phyloP scores from a whole-genome alignment of 345 rosid species.

The Boechera stricta region DNA sequence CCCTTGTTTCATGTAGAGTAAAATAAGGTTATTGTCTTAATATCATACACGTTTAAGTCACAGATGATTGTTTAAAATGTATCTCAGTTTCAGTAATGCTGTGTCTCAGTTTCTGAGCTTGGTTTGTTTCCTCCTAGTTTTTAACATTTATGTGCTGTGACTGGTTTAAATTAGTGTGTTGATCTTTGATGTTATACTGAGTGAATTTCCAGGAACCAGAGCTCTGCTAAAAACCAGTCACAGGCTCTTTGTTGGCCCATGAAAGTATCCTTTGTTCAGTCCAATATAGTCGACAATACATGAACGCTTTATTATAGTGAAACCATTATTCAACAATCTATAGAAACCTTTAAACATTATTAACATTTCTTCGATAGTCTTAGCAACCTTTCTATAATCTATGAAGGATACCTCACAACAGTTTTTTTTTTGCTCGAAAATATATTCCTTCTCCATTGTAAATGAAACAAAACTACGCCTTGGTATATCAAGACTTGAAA shows the following conservation, averaged over 20 bases:
- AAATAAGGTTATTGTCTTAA: not conserved
- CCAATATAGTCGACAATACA: not conserved
- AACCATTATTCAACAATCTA: not conserved
- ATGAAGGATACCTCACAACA: not conserved
- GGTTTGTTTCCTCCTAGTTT: not conserved
- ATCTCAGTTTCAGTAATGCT: constrained; percentile 1
- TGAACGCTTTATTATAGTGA: not conserved
- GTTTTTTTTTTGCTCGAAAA: not conserved
- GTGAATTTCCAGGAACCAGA: constrained; percentile 15
- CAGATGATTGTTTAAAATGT: constrained; percentile 11
- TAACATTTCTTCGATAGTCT: not conserved
- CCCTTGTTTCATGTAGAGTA: constrained; percentile 28
- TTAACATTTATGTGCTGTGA: not conserved
- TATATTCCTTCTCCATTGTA: not conserved
- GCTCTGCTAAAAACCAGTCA: constrained; percentile 10
- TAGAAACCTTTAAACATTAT: not conserved
- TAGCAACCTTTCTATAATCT: not conserved
- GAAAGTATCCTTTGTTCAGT: not conserved
- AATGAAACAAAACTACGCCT: not conserved
- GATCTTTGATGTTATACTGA: not conserved
- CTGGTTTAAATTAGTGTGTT: constrained; percentile 5
- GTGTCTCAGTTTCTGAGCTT: constrained; percentile 15
- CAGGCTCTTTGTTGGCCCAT: not conserved
- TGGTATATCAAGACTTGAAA: not conserved
- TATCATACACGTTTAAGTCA: not conserved